Percentiles rank a stretch among this genome's conserved stretches.
These are phyloP conservation scores for Alternaria tenuissima DNA, from an alignment of 2,329 filamentous ascomycete species.

Conservation along the genomic window DNA sequence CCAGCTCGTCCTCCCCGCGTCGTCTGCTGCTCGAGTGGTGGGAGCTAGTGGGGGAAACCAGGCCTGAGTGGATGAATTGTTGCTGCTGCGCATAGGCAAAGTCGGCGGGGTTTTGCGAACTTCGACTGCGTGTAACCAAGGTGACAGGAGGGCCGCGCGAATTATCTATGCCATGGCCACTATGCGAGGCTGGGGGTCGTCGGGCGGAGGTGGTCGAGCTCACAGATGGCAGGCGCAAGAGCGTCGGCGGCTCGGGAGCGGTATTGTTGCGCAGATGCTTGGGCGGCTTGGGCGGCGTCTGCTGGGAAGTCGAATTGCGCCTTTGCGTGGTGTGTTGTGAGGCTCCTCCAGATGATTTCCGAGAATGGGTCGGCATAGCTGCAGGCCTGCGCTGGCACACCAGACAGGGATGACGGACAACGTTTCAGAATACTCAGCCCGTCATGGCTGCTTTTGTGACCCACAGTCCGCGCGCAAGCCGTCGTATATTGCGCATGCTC, in stretches of 20 bases:
- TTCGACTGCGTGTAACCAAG: constrained; percentile 52
- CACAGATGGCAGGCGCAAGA: constrained; percentile 45
- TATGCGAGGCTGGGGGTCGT: constrained; percentile 58
- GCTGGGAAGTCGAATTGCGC: constrained; percentile 18
- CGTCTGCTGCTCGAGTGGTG: constrained; percentile 20
- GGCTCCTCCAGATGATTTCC: constrained; percentile 24
- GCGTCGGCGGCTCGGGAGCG: constrained; percentile 32
- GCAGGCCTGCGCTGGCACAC: constrained; percentile 28
- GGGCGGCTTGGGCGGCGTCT: constrained; percentile 20
- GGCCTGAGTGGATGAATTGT: constrained; percentile 26
- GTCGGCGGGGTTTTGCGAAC: constrained; percentile 39
- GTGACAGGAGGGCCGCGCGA: constrained; percentile 60
- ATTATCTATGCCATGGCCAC: constrained; percentile 60
- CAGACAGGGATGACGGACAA: constrained; percentile 29
- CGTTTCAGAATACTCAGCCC: constrained; percentile 26
- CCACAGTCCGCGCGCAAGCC: constrained; percentile 24
- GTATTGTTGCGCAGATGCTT: constrained; percentile 40
- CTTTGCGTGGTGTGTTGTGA: constrained; percentile 17
- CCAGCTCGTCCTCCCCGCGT: constrained; percentile 23
- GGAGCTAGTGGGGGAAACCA: constrained; percentile 37
- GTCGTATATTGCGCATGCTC: constrained; percentile 22
- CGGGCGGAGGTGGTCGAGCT: constrained; percentile 36
- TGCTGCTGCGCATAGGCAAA: constrained; percentile 42
- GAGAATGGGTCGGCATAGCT: constrained; percentile 29
- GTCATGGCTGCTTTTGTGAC: constrained; percentile 32